Evolutionary conservation across 139 green algal species (phyloP), one percentile per base, ranked within the genome.

Genomic region (Chlamydomonas applanata): DNA sequence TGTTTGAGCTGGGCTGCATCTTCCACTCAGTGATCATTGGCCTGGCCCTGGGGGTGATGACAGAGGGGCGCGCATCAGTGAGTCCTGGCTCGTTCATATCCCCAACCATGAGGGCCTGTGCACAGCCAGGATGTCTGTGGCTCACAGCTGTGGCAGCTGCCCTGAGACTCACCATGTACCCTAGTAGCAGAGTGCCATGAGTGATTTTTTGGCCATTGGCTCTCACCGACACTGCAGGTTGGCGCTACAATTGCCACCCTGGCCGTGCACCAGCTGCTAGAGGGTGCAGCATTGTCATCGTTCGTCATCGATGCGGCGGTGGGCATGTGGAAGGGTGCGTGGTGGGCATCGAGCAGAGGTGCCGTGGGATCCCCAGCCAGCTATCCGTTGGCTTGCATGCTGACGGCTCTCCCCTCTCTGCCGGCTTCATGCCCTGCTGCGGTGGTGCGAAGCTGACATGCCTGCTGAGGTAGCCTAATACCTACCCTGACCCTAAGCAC

Each of bases 1-100:
- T 81, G 19, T 83, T 88, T 69, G 83, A 88, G 73, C 70, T 88
- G 2, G 83, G 78, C 35, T 88, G 82, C 75, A 75, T 81, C 44
- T 73, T 81, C 45, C 82, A 88, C 75, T 67, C 25, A 13, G 66
- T 84, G 5, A 74, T 87, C 40, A 86, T 86, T 45, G 63, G 77
- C 44, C 62, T 75, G 11, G 22, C 56, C 24, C 44, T 75, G 5
- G 66, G 65, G 1, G 66, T 79, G 62, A 19, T 5, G 46, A 40
- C 24, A 66, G n/a, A 33, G 9, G 13, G n/a, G 11, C 54, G n/a
- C 4, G 54, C 54, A 62, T 27, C 54, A 33, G 54, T 7, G 22
- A n/a, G n/a, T n/a, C n/a, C n/a, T n/a, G n/a, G n/a, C n/a, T n/a
- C n/a, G n/a, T n/a, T n/a, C n/a, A n/a, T n/a, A n/a, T n/a, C n/a